Base-by-base conservation (phyloP, 2,329 filamentous ascomycete genomes). In the Waltergamsia citrina region DNA sequence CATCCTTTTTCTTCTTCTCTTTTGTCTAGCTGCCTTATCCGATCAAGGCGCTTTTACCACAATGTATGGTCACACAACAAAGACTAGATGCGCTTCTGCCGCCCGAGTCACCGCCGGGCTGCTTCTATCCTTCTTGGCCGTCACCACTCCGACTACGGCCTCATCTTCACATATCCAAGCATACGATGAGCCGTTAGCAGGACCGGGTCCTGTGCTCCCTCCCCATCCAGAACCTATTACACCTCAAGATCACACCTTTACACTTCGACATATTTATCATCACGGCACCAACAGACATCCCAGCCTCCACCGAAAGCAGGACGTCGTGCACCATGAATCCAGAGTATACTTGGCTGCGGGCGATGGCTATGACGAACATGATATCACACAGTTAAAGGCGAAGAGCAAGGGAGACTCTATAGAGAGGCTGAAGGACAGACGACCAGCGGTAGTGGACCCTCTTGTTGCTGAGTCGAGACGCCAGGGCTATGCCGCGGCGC, bases 231-330 rank as follows among this genome's bases (percentile, higher is more conserved):
- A 34, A 14, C 29, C 33, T 12, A n/a, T 32, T 12, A 14, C 10
- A 9, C 63, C 72, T 9, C 63, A 65, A 15, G 66, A 77, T 7
- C 74, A 79, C 46, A 60, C 62, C 23, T 79, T 81, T 63, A 78
- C 71, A 6, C 73, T 98, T 37, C 80, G 86, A 48, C 90, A 98
- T 59, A 80, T 96, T 49, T 92, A 85, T 60, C 88, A 95, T 54
- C 88, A 94, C 60, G 90, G 90, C 38, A 83, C 85, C 26, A 74
- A 90, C 55, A 64, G 72, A 45, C 75, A 94, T 45, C 88, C 88
- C 3, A 59, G 69, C 5, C 72, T 95, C 12, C 85, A 95, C 56
- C 72, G 81, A 38, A 79, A 76, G 46, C 68, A 81, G 40, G 86
- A 96, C 54, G 65, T 95, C 21, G 41, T 53, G 27, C 61, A 71